These are phyloP conservation scores for Podospora conica DNA, from an alignment of 495 filamentous ascomycete genomes.

Conservation along the genomic window DNA sequence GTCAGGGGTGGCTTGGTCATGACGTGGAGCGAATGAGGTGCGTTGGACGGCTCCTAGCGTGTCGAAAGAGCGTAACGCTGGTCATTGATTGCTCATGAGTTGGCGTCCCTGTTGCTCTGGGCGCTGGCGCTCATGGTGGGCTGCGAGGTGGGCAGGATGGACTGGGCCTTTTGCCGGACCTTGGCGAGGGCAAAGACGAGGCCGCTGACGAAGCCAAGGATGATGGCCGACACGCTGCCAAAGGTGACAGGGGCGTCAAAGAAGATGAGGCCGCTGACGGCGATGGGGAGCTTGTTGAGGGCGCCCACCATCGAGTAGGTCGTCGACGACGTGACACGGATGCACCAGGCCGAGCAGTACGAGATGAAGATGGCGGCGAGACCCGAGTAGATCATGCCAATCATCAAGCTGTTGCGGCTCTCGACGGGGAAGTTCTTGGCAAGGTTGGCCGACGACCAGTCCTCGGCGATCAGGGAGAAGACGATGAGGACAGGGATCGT, in stretches of 20 bases:
- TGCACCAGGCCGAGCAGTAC: conserved; percentile 97
- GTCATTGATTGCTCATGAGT: conserved; percentile 31
- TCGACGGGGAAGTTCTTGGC: conserved; percentile 78
- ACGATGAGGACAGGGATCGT: conserved; percentile 88
- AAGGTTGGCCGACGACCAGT: conserved; percentile 87
- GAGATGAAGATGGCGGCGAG: conserved; percentile 95
- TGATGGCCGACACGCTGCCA: conserved; percentile 81
- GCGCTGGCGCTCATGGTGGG: conserved; percentile 82
- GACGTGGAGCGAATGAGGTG: neutral
- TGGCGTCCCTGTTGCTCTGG: conserved; percentile 81
- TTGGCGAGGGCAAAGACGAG: conserved; percentile 91
- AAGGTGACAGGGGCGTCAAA: conserved; percentile 94
- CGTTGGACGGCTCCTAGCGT: neutral
- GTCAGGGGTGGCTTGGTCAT: neutral
- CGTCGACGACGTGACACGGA: conserved; percentile 90
- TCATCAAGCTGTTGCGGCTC: conserved; percentile 64
- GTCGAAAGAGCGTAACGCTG: neutral
- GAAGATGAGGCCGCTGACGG: conserved; percentile 84
- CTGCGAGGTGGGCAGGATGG: conserved; percentile 61
- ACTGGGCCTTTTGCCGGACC: conserved; percentile 64
- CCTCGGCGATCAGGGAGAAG: conserved; percentile 76
- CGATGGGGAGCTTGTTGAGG: conserved; percentile 95
- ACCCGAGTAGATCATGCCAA: conserved; percentile 92
- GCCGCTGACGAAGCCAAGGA: conserved; percentile 83
- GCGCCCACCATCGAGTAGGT: conserved; percentile 98